A percentile compares a stretch with the other conserved stretches of the same genome.
Evolutionary conservation across 352 stramenopile genomes (phyloP).

Genomic region (Phytophthora meadii): DNA sequence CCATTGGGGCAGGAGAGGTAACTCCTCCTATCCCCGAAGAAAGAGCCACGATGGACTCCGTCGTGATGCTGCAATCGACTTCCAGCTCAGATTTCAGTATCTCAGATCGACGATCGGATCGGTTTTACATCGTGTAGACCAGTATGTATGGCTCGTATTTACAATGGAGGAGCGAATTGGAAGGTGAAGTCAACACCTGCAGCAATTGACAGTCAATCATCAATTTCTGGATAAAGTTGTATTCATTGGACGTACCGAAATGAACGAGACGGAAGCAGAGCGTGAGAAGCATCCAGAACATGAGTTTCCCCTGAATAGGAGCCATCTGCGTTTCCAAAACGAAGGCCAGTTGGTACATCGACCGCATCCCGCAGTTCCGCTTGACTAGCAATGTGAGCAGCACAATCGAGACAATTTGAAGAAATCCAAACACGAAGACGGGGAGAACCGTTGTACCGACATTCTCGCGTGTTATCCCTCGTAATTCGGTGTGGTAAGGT

Average conservation of each 20-base stretch:
- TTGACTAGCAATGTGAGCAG: constrained; percentile 16
- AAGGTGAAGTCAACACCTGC: constrained; percentile 22
- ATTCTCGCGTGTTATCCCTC: constrained; percentile 5
- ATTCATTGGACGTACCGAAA: constrained; percentile 15
- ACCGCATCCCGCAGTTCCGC: constrained; percentile 14
- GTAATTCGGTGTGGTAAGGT: constrained; percentile 38
- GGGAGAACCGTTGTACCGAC: constrained; percentile 14
- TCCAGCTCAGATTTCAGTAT: constrained; percentile 28
- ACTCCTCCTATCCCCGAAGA: constrained; percentile 3
- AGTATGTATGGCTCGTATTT: background rate
- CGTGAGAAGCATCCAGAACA: constrained; percentile 33
- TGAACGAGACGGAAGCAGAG: constrained; percentile 22
- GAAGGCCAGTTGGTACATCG: constrained; percentile 33
- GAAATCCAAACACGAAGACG: constrained; percentile 21
- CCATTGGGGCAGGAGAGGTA: constrained; percentile 16
- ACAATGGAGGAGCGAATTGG: constrained; percentile 1
- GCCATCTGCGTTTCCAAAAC: constrained; percentile 18
- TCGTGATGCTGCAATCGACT: constrained; percentile 26
- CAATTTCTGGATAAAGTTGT: too few species aligned
- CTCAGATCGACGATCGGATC: constrained; percentile 16
- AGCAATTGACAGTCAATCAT: background rate
- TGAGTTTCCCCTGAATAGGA: constrained; percentile 31
- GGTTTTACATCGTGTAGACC: constrained; percentile 22
- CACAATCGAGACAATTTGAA: constrained; percentile 32
- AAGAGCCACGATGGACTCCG: constrained; percentile 22